Evolutionary conservation across 306 rosid species (phyloP).

Genomic region (Medicago arabica): DNA sequence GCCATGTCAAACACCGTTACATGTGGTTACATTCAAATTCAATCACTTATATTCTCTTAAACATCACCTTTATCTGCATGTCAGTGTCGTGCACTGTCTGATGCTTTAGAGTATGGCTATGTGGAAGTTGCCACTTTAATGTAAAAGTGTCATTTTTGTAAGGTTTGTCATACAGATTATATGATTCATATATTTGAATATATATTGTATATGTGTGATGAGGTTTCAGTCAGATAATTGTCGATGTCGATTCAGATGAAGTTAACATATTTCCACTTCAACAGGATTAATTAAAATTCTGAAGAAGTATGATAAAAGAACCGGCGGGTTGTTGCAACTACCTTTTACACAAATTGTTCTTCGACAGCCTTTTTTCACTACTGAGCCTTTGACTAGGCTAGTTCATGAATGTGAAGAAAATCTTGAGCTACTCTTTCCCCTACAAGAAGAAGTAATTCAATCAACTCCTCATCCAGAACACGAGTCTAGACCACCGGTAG

Average conservation of each 20-base stretch:
- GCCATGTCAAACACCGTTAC: neutral
- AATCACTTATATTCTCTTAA: neutral
- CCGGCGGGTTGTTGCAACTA: conserved; percentile 77
- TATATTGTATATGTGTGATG: neutral
- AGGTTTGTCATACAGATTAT: conserved; percentile 26
- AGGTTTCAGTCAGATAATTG: conserved; percentile 13
- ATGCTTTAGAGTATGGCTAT: neutral
- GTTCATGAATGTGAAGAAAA: conserved; percentile 89
- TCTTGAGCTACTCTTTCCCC: conserved; percentile 89
- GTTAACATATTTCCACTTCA: conserved; percentile 44
- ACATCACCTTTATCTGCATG: neutral
- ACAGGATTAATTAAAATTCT: conserved; percentile 86
- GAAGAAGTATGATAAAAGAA: conserved; percentile 94
- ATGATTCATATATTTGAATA: conserved; percentile 23
- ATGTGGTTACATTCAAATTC: neutral
- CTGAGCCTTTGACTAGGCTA: conserved; percentile 79
- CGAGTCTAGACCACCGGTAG: conserved; percentile 38
- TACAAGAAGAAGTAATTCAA: conserved; percentile 86
- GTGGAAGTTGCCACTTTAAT: conserved; percentile 33
- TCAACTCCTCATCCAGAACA: conserved; percentile 49
- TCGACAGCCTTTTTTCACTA: conserved; percentile 83
- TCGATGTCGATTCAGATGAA: conserved; percentile 33
- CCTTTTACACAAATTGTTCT: conserved; percentile 87
- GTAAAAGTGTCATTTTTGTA: neutral
- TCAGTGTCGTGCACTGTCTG: neutral